Evolutionary conservation across 805 yeast species (phyloP).

Genomic region (Ogataea wickerhamii): DNA sequence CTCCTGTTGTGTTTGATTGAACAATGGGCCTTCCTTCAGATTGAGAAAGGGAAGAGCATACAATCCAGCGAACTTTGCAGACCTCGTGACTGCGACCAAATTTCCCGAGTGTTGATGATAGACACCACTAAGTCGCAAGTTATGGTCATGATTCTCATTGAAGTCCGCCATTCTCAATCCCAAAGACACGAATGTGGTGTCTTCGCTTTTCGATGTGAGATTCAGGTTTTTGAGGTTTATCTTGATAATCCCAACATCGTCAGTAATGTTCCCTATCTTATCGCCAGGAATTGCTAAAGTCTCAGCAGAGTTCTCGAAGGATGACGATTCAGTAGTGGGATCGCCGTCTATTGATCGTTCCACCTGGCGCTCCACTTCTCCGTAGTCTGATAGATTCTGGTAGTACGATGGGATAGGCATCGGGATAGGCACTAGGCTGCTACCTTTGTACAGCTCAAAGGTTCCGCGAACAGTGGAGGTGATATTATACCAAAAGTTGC

Average conservation of each 20-base stretch:
- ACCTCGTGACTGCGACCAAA: slow-evolving; percentile 51
- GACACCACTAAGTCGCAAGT: slow-evolving; percentile 52
- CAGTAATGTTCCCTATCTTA: slow-evolving; percentile 28
- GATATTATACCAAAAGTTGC: slow-evolving; percentile 37
- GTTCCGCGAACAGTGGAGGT: slow-evolving; percentile 46
- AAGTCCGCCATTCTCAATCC: slow-evolving; percentile 36
- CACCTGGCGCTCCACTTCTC: slow-evolving; percentile 11
- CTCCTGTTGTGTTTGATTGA: slow-evolving; percentile 42
- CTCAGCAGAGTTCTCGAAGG: slow-evolving; percentile 9
- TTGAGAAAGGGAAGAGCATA: slow-evolving; percentile 59
- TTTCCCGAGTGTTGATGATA: slow-evolving; percentile 68
- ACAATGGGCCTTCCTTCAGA: slow-evolving; percentile 37
- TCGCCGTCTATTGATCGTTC: slow-evolving; percentile 9
- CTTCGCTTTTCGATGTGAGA: slow-evolving; percentile 10
- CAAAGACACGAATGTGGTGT: slow-evolving; percentile 35
- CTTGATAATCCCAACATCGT: slow-evolving; percentile 21
- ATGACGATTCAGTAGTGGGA: slow-evolving; percentile 15
- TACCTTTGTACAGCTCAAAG: slow-evolving; percentile 27
- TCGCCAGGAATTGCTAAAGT: slow-evolving; percentile 5
- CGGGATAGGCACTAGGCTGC: slow-evolving; percentile 18
- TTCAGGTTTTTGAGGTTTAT: slow-evolving; percentile 17
- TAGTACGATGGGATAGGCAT: slow-evolving; percentile 33
- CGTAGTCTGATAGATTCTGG: slow-evolving; percentile 20
- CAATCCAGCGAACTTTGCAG: slow-evolving; percentile 64
- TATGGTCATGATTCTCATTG: slow-evolving; percentile 47